Base-by-base conservation (phyloP, 2,329 filamentous ascomycete species). In the Chaetomium olivaceum region DNA sequence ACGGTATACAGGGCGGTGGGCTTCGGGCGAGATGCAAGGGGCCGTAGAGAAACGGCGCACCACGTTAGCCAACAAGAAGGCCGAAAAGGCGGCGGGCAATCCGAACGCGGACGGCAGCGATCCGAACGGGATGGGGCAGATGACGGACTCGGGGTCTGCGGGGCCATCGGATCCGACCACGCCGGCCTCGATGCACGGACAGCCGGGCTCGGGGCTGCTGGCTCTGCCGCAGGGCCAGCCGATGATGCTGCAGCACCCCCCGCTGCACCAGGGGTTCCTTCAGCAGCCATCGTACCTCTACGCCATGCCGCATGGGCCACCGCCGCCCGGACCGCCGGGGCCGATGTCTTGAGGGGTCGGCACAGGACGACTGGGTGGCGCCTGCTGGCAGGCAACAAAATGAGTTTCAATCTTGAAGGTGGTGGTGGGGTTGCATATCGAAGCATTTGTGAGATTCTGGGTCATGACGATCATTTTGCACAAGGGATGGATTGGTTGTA, bases 41-140 rank as follows among this genome's bases (percentile, higher is more conserved):
- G 71, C 71, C 1, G 71, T 73, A 27, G 71, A 72, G 63, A 73
- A 73, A 29, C 71, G 71, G 9, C 69, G 71, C 58, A 71, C 63
- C 3, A 73, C 71, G 1, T 62, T 73, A 27, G 71, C 71, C 14
- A 72, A 61, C 64, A 73, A 73, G 58, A 73, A 73, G 61, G 70
- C 69, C 14, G 70, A 72, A 48, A 70, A 70, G 29, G 69, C 65
- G 1, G 60, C 68, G 2, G 46, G 36, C 25, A 36, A 61, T 39
- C 16, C 23, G 14, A 54, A 9, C 23, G 25, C 52, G 6, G 58
- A 56, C 8, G 43, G 29, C 57, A 21, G 31, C n/a, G 65, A 61
- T 4, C 3, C 55, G 21, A 63, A 39, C 14, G 23, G 43, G 33
- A 29, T 33, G 14, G 60, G 59, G 19, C 63, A 65, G 23, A 59